Base-by-base conservation (phyloP, 352 stramenopile species). In the Globisporangium solare region DNA sequence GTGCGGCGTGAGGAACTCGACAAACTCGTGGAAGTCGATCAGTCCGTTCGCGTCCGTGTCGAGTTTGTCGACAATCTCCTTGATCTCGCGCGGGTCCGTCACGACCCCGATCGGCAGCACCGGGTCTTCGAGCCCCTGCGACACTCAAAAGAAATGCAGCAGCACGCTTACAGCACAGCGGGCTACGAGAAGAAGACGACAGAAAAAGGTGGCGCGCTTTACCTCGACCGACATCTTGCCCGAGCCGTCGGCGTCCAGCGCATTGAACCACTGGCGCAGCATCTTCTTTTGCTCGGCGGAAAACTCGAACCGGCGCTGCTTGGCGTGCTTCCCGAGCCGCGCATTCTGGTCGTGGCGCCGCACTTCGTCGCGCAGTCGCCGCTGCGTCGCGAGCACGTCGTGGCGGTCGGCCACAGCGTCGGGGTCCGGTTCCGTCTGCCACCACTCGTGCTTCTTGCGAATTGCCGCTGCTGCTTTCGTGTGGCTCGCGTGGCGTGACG, bases 21-120 rank as follows among this genome's bases (percentile, higher is more conserved):
- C 77, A 49, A 92, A 92, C 65, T 92, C 82, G 13, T 83, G 63
- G 54, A 92, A 92, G 57, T 92, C 82, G 52, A 92, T 89, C 46
- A 74, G 70, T 2, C 77, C 82, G 58, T 85, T 92, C 10, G 71
- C 66, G 60, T 92, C 79, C 35, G 80, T 87, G 63, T 92, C 82
- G 6, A 92, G 55, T 18, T 70, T 73, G 11, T 54, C 67, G 14
- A 89, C 78, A 24, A 92, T 83, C 43, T 72, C 56, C 22, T 70
- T 57, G 51, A 89, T 86, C 65, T 92, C 82, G 11, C 64, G 56
- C 39, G 72, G 76, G 40, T 88, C 81, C 24, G 69, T 86, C 47
- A 88, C 82, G 21, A 89, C 79, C 15, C 82, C 82, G 22, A 92
- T 88, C 18, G 82, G 89, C 12, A 92, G 73, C 76, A 92, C 87